Evolutionary conservation across 1,284 basidiomycete species (phyloP).

Genomic region (Mrakiaceae sp.): DNA sequence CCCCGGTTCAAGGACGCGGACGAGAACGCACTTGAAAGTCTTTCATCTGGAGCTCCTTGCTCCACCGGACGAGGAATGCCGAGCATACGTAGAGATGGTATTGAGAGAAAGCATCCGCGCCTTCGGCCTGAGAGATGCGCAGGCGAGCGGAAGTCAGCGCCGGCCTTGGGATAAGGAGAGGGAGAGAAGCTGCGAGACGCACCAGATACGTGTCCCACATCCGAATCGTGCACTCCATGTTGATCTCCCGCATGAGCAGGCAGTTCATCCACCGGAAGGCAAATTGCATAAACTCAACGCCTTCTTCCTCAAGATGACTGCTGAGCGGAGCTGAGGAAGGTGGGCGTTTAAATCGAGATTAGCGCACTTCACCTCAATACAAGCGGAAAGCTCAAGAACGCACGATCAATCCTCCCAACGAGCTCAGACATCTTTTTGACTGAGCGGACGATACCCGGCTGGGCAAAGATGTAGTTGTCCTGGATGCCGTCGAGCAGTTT

Average conservation of each 20-base stretch:
- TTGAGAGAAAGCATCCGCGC: conserved; percentile 87
- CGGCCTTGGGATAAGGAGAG: not conserved
- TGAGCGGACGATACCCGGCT: conserved; percentile 86
- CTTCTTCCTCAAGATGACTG: conserved; percentile 70
- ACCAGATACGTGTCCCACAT: conserved; percentile 99
- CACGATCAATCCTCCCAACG: conserved; percentile 81
- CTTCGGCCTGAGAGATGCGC: conserved; percentile 59
- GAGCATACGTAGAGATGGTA: conserved; percentile 95
- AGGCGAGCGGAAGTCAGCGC: not conserved
- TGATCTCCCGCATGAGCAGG: conserved; percentile 89
- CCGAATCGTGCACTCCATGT: conserved; percentile 82
- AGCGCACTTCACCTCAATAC: not conserved
- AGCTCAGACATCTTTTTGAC: conserved; percentile 86
- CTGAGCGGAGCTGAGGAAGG: conserved; percentile 54
- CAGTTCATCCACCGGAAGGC: conserved; percentile 99
- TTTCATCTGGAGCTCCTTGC: conserved; percentile 78
- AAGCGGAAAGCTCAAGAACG: conserved; percentile 21
- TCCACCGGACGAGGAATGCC: conserved; percentile 86
- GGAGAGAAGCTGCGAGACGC: conserved; percentile 28
- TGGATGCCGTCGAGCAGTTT: conserved; percentile 89
- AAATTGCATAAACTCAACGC: conserved; percentile 97
- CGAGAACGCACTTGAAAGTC: conserved; percentile 71
- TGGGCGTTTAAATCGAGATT: not conserved
- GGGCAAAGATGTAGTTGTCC: conserved; percentile 90
- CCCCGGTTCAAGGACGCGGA: not conserved